Base-by-base conservation (phyloP, 2,329 filamentous ascomycete species). In the Nigrograna mackinnonii region DNA sequence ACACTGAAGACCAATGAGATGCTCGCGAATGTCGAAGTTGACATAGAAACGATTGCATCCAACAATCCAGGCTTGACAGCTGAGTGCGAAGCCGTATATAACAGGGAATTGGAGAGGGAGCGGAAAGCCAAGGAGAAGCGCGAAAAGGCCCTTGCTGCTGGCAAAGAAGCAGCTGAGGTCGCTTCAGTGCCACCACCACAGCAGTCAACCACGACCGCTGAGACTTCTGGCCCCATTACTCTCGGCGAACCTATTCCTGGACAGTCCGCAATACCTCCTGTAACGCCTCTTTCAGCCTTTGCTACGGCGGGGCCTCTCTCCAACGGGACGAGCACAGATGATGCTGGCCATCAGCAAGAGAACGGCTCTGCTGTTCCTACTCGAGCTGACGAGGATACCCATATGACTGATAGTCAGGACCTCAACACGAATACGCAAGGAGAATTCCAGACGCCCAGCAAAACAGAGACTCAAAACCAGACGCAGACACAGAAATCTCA, bases 1-100 rank as follows among this genome's bases (percentile, higher is more conserved):
- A 83, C 86, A 2, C 73, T 96, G 39, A 94, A 91, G 66, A 91
- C 90, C 1, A 95, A 95, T 46, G 94, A 99, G 70, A 83, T 99
- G 57, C 75, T 91, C 24, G 84, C 90, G 17, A 97, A 97, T 60
- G 92, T 96, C 2, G 91, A 96, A 64, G 92, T 97, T 22, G 92
- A 97, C 68, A 86, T 97, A 49, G 83, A 84, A 32, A 83, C 81
- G 35, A 84, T 96, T 43, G 86, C 90, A 59, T 76, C 77, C 31
- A 79, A 68, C 6, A 75, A 87, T 50, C 82, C 87, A 12, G 76
- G 74, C 9, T 74, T 87, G 22, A 75, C 86, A 30, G 70, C 74
- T 2, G 86, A 94, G 58, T 96, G 91, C 74, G 90, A 96, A 52
- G 85, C 82, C 35, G 79, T 96, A 3, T 91, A 94, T 66, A 76